Percentiles rank a stretch among this genome's conserved stretches.
Evolutionary conservation across 1,284 basidiomycete species (phyloP).

Genomic region (Ceratobasidium sp.): DNA sequence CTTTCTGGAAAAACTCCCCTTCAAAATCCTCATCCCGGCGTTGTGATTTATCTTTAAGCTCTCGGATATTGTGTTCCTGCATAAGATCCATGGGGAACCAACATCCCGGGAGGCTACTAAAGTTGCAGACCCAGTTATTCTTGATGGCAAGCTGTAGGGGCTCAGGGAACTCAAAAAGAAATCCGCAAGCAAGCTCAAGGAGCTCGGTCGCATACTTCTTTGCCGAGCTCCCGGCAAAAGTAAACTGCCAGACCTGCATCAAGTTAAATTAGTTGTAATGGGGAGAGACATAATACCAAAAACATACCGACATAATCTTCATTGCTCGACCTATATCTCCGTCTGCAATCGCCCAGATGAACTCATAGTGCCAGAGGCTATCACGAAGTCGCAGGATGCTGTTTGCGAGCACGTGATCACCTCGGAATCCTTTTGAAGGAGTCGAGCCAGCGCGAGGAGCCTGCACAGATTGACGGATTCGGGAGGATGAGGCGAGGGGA

Average conservation of each 20-base stretch:
- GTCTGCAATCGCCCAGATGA: not conserved
- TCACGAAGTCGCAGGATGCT: slow-evolving; percentile 10
- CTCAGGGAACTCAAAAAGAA: not conserved
- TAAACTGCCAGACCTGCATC: slow-evolving; percentile 4
- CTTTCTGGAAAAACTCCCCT: not conserved
- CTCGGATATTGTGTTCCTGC: slow-evolving; percentile 10
- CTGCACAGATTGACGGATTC: too few relatives aligned
- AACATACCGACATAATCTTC: not conserved
- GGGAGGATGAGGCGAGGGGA: too few relatives aligned
- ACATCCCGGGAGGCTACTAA: not conserved
- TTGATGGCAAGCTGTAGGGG: not conserved
- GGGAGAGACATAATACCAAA: too few relatives aligned
- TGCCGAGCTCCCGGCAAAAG: not conserved
- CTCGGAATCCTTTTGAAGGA: not conserved
- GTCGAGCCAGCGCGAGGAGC: too few relatives aligned
- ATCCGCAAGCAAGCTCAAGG: not conserved
- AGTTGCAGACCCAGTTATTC: slow-evolving; percentile 14
- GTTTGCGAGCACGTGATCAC: not conserved
- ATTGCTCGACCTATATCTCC: slow-evolving; percentile 17
- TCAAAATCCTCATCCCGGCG: slow-evolving; percentile 11
- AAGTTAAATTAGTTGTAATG: not conserved
- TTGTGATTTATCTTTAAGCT: not conserved
- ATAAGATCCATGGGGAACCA: slow-evolving; percentile 5
- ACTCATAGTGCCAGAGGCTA: not conserved
- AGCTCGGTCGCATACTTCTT: slow-evolving; percentile 1